Base-by-base conservation (phyloP, 2,329 filamentous ascomycete species). In the Pseudocercospora vitis region DNA sequence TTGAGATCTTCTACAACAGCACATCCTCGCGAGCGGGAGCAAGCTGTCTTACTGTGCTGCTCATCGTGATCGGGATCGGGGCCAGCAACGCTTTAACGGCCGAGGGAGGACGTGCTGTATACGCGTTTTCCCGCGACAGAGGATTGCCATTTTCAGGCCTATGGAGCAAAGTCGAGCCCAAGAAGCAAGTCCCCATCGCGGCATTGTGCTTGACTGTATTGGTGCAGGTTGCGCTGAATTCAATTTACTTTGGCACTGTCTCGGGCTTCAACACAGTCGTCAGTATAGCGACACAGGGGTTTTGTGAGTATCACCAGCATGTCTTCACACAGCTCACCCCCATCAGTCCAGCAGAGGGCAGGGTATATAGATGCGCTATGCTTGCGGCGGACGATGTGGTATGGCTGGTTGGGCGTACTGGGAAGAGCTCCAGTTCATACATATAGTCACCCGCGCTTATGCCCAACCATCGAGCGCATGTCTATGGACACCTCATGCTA, bases 231-330 rank as follows among this genome's bases (percentile, higher is more conserved):
- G 78, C 75, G 0, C 73, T 82, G 45, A 76, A 79, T 57, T 76
- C 75, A 26, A 67, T 71, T 52, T 65, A 70, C 33, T 66, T 71
- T 24, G 69, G 70, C 3, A 70, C 68, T 8, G 60, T 59, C 2
- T 61, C 63, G 2, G 68, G 68, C 8, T 69, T 71, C 56, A 75
- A 79, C 44, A 82, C 80, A 0, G 77, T 82, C 14, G 77, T 83
- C 44, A 74, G 78, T 4, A 82, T 83, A 49, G 75, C 80, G 0
- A 83, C 80, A 0, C 75, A 80, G 56, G 81, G 80, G 0, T 83
- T 83, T 59, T 83, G 52, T 56, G 29, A 46, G 52, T 53, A 24
- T 14, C 8, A 42, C 19, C 19, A 42, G 37, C 24, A 21, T 12
- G 37, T 11, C 19, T 23, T 42, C 24, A 21, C 21, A 42, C 37